phyloP scores from a whole-genome alignment of 1,284 basidiomycete genomes.

The Pascua guehoae region DNA sequence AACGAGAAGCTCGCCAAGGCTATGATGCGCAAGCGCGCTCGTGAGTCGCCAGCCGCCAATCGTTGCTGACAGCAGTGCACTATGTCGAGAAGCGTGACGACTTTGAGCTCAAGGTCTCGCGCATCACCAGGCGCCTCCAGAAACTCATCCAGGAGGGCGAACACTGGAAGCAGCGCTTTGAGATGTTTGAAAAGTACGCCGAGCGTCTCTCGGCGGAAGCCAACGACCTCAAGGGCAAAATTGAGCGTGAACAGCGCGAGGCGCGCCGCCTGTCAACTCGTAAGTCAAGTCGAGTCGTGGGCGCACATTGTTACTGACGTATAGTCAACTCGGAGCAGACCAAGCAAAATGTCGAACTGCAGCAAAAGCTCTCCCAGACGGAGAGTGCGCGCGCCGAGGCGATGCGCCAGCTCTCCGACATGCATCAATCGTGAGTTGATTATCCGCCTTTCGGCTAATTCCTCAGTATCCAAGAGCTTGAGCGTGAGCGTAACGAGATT shows the following conservation, averaged over 20 bases:
- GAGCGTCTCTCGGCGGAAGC: slow-evolving; percentile 50
- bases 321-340: slow-evolving; percentile 31
- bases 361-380: slow-evolving; percentile 40
- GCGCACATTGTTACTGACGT: neutral
- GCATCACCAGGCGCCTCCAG: slow-evolving; percentile 46
- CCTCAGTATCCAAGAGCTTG: slow-evolving; percentile 43
- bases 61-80: slow-evolving; percentile 50
- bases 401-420: slow-evolving; percentile 48
- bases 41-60: slow-evolving; percentile 18
- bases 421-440: slow-evolving; percentile 40
- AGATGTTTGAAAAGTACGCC: slow-evolving; percentile 52
- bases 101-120: slow-evolving; percentile 68
- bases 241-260: slow-evolving; percentile 51
- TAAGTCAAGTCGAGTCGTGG: slow-evolving; percentile 9
- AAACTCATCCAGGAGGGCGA: slow-evolving; percentile 52
- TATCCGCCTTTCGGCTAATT: neutral
- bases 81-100: slow-evolving; percentile 91
- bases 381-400: slow-evolving; percentile 44
- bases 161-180: slow-evolving; percentile 52
- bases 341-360: slow-evolving; percentile 36
- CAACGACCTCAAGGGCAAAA: slow-evolving; percentile 48
- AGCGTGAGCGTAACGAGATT: slow-evolving; percentile 46
- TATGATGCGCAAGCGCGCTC: slow-evolving; percentile 62
- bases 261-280: slow-evolving; percentile 42
- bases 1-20: slow-evolving; percentile 78